Evolutionary conservation across 2,329 filamentous ascomycete genomes (phyloP), one percentile per base, ranked within the genome.

Genomic region (Aureobasidium zeae): DNA sequence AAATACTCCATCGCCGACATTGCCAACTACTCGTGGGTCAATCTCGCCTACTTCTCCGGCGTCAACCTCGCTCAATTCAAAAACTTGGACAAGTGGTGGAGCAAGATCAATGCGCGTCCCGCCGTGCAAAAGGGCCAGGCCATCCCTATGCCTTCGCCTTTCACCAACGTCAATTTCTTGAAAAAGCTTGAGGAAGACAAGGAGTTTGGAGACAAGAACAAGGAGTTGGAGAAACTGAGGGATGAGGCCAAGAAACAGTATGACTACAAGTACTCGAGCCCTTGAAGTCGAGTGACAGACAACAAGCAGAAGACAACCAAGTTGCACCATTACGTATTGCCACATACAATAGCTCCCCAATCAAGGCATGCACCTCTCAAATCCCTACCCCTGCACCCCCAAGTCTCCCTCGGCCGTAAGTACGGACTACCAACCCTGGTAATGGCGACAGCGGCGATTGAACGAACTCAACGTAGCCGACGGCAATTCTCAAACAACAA

Each of bases 1-100:
- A 69, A 66, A 48, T 70, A 63, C 57, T 62, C 56, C 47, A 67
- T 68, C 43, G 67, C 66, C 3, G 67, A 70, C 46, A 68, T 70
- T 48, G 63, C 65, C 5, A 64, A 57, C 53, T 68, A 66, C 48
- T 57, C 59, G 28, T 70, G 67, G 67, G 57, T 68, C 29, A 65
- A 69, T 48, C 54, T 59, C 10, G 51, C 61, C 0, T 57, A 59
- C 42, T 65, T 67, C 46, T 54, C 62, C 1, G 66, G 66, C 13
- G 50, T 70, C 2, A 56, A 68, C 13, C 52, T 69, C 2, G 57
- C 63, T 7, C 49, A 57, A 19, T 70, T 69, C 52, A 62, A 64
- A 5, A 64, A 66, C 47, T 29, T 69, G 45, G 53, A 67, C 51
- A 62, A 59, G 32, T 70, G 67, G 66, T 66, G 61, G 65, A 57